Evolutionary conservation across 148 eudicot genomes (phyloP).

Genomic region (Rhododendron ovatum): DNA sequence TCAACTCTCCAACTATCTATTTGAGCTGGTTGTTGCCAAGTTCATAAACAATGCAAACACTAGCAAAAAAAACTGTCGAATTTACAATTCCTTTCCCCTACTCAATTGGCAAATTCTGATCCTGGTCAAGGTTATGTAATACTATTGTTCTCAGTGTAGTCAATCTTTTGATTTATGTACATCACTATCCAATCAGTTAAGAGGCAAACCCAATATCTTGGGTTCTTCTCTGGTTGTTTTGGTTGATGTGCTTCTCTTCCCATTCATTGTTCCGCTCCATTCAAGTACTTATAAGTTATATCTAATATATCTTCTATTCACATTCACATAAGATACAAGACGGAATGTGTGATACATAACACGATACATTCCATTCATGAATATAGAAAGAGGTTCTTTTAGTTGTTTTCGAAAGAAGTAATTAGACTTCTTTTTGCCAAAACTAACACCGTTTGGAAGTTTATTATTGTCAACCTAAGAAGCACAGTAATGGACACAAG

Average conservation of each 20-base stretch:
- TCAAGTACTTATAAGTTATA: neutral
- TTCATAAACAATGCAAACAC: neutral
- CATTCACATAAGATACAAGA: neutral
- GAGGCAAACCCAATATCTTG: neutral
- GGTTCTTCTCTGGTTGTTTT: too few relatives aligned
- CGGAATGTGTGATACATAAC: neutral
- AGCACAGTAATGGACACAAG: neutral
- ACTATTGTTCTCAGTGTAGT: neutral
- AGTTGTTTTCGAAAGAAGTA: neutral
- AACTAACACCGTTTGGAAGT: neutral
- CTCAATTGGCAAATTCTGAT: neutral
- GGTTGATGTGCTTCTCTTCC: too few relatives aligned
- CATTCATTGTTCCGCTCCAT: too few relatives aligned
- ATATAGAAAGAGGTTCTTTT: neutral
- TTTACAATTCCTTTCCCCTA: neutral
- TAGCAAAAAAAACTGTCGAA: neutral
- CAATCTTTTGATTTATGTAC: neutral
- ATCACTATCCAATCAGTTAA: neutral
- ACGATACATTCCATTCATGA: neutral
- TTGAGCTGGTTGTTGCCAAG: neutral
- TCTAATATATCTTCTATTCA: neutral
- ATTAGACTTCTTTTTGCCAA: neutral
- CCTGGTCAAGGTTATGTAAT: neutral
- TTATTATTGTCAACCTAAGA: neutral
- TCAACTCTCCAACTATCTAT: neutral